Evolutionary conservation across 2,329 filamentous ascomycete genomes (phyloP), one percentile per base, ranked within the genome.

Genomic region (Fusarium neocosmosporiellum): DNA sequence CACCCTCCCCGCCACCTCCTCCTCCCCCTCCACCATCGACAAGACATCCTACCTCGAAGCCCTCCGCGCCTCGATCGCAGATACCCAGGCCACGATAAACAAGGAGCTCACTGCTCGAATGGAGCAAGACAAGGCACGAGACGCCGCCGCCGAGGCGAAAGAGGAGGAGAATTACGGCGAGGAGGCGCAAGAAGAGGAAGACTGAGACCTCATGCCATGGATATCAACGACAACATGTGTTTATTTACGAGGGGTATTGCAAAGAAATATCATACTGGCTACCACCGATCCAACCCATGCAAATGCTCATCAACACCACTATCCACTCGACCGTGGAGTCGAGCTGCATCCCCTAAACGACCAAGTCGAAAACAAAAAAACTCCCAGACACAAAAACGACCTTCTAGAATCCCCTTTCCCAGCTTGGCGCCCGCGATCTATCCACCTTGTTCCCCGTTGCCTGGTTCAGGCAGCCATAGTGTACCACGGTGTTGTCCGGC

Each of bases 161-260:
- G 90, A 91, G 78, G 93, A 94, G 78, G 90, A 93, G 77, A 93
- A 95, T 79, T 97, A 98, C 79, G 95, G 94, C 55, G 95, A 97
- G 81, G 94, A 97, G 80, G 89, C 91, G 14, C 90, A 92, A 58
- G 91, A 93, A 46, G 92, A 93, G 63, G 88, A 88, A 36, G 80
- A 82, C 29, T 81, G 75, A 79, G 34, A 20, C 10, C 22, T 9
- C 58, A 59, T 20, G n/a, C 33, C 34, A 50, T 20, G 27, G 7
- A 59, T 22, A 16, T 20, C 36, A 31, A 54, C 55, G 29, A 64
- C 60, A 64, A 73, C 57, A 70, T 61, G 37, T 70, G 59, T 69
- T 72, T 65, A 67, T 64, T 70, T 70, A 66, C 63, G 54, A 73
- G 62, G 68, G 63, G 71, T 75, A 75, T 75, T 75, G 67, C 61